A percentile compares a stretch with the other conserved stretches of the same genome.
Conservation (phyloP, 192 early-diverging fungal genomes). For the Dissophora globulifera region DNA sequence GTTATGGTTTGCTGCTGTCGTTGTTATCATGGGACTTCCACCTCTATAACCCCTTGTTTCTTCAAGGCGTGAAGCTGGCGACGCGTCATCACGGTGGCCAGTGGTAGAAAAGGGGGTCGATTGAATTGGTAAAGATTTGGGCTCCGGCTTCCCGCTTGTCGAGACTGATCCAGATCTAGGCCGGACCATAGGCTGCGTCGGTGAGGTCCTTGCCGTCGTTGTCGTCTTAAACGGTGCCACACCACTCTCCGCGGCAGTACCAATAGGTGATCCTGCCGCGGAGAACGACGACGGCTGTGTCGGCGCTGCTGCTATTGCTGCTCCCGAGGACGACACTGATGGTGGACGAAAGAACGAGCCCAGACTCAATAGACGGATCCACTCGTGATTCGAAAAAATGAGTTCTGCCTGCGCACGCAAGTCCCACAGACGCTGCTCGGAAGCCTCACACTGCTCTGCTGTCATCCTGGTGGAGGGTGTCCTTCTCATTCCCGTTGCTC, state of each 20-base stretch:
- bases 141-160: neutral
- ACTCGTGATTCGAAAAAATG: slow-evolving; percentile 43
- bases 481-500: too few relatives aligned
- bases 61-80: too few relatives aligned
- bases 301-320: too few relatives aligned
- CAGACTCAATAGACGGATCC: slow-evolving; percentile 33
- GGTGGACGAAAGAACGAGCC: slow-evolving; percentile 39
- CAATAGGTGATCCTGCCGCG: too few relatives aligned
- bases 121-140: slow-evolving; percentile 30
- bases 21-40: too few relatives aligned
- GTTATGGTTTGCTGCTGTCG: neutral
- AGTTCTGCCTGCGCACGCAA: slow-evolving; percentile 15
- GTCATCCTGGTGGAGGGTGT: too few relatives aligned
- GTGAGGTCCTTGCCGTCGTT: slow-evolving; percentile 3
- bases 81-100: too few relatives aligned
- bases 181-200: slow-evolving; percentile 21
- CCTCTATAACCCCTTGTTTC: too few relatives aligned
- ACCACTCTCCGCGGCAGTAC: too few relatives aligned
- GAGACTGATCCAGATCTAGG: neutral
- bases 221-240: too few relatives aligned
- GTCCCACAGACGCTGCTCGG: slow-evolving; percentile 8
- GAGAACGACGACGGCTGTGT: too few relatives aligned
- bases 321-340: neutral
- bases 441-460: neutral
- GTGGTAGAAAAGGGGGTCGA: neutral